phyloP scores from a whole-genome alignment of 495 filamentous ascomycete species.

The Aspergillus bertholletiae region DNA sequence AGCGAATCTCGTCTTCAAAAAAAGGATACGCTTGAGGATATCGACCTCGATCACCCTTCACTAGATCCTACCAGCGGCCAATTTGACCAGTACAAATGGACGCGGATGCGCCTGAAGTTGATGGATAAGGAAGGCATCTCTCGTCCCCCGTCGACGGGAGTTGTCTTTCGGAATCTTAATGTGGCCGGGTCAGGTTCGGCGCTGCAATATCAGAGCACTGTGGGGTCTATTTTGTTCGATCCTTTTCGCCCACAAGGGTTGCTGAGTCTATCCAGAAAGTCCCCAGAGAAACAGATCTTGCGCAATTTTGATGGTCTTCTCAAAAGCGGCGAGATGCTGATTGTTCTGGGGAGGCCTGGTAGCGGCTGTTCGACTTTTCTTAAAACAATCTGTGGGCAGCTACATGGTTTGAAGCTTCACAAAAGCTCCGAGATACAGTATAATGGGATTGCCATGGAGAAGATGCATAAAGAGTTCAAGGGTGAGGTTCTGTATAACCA shows the following conservation, averaged over 20 bases:
- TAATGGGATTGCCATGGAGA: constrained; percentile 48
- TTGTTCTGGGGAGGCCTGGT: constrained; percentile 42
- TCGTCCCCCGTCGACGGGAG: constrained; percentile 35
- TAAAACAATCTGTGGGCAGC: constrained; percentile 34
- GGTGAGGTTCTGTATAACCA: constrained; percentile 64
- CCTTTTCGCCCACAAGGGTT: constrained; percentile 47
- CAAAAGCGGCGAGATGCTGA: constrained; percentile 35
- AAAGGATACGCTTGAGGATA: constrained; percentile 41
- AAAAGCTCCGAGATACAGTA: constrained; percentile 46
- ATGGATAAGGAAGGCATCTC: constrained; percentile 42
- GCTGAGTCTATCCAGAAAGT: constrained; percentile 24
- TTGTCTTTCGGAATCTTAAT: constrained; percentile 49
- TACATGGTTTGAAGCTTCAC: constrained; percentile 38
- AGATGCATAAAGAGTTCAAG: constrained; percentile 56
- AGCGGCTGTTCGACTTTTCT: constrained; percentile 46
- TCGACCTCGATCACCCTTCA: constrained; percentile 44
- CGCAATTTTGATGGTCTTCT: constrained; percentile 40
- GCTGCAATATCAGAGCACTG: constrained; percentile 54
- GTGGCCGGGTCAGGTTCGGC: constrained; percentile 53
- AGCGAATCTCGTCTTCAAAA: constrained; percentile 27
- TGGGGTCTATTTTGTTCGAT: constrained; percentile 43
- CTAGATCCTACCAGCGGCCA: constrained; percentile 54
- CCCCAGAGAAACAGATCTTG: constrained; percentile 39
- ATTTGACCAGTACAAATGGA: constrained; percentile 59
- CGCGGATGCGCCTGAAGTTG: constrained; percentile 42